Evolutionary conservation across 768 basidiomycete genomes (phyloP).

Genomic region (Fomitopsis pulvina): DNA sequence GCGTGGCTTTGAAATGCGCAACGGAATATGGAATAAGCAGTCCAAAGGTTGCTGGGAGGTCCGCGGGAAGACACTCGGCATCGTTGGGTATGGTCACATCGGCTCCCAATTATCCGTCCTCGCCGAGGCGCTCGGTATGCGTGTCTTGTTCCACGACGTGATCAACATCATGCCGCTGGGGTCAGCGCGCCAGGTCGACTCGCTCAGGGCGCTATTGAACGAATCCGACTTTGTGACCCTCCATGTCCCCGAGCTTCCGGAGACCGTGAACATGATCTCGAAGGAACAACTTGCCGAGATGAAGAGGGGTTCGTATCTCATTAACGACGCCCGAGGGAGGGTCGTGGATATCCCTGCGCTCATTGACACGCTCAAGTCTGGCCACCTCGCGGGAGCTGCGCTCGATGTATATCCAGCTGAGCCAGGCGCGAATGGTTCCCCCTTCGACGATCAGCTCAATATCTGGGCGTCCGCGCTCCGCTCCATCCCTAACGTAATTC

Average conservation of each 20-base stretch:
- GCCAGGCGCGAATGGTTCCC: slow-evolving; percentile 84
- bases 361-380: slow-evolving; percentile 71
- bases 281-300: slow-evolving; percentile 71
- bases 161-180: slow-evolving; percentile 97
- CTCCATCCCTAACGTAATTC: slow-evolving; percentile 80
- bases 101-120: slow-evolving; percentile 96
- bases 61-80: slow-evolving; percentile 95
- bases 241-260: slow-evolving; percentile 93
- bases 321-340: slow-evolving; percentile 95
- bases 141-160: slow-evolving; percentile 93
- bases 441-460: slow-evolving; percentile 87
- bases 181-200: slow-evolving; percentile 84
- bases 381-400: slow-evolving; percentile 85
- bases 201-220: slow-evolving; percentile 63
- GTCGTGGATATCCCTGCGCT: slow-evolving; percentile 95
- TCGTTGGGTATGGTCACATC: slow-evolving; percentile 98
- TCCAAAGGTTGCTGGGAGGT: slow-evolving; percentile 98
- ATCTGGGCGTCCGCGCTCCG: slow-evolving; percentile 75
- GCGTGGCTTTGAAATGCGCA: slow-evolving; percentile 79
- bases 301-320: slow-evolving; percentile 92
- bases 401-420: slow-evolving; percentile 95
- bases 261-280: slow-evolving; percentile 93
- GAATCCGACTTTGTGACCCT: slow-evolving; percentile 92
- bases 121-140: slow-evolving; percentile 93
- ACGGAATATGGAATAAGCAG: slow-evolving; percentile 97